phyloP scores from a whole-genome alignment of 352 stramenopile genomes.

The Globisporangium perplexum region DNA sequence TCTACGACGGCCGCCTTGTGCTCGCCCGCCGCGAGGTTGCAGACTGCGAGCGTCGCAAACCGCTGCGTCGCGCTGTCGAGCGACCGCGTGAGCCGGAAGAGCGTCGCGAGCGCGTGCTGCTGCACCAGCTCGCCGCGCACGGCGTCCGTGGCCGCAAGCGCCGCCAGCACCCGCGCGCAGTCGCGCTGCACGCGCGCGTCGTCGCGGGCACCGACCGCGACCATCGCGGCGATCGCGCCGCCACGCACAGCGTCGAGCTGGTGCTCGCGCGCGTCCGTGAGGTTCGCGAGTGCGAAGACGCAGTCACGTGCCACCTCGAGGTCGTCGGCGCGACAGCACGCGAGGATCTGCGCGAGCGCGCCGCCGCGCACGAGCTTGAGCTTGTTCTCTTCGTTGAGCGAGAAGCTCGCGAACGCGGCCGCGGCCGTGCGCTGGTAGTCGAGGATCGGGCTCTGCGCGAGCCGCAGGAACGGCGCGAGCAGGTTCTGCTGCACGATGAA shows the following conservation, averaged over 20 bases:
- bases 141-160: conserved; percentile 83
- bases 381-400: conserved; percentile 92
- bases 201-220: conserved; percentile 62
- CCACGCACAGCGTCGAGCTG: conserved; percentile 88
- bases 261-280: conserved; percentile 87
- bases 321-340: conserved; percentile 88
- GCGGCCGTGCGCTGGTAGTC: conserved; percentile 91
- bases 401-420: conserved; percentile 90
- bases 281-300: conserved; percentile 93
- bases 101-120: conserved; percentile 74
- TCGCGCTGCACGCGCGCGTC: conserved; percentile 93
- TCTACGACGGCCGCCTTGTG: conserved; percentile 91
- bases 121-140: conserved; percentile 84
- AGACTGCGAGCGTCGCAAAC: conserved; percentile 93
- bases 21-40: conserved; percentile 83
- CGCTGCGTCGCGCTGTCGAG: conserved; percentile 91
- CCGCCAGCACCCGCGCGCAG: conserved; percentile 87
- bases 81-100: conserved; percentile 92
- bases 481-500: conserved; percentile 90
- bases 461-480: conserved; percentile 87
- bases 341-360: conserved; percentile 86
- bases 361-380: conserved; percentile 91
- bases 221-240: conserved; percentile 75
- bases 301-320: conserved; percentile 90
- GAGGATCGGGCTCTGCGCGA: conserved; percentile 89